Conservation (phyloP, 2,329 filamentous ascomycete species). For the Colletotrichum plurivorum region DNA sequence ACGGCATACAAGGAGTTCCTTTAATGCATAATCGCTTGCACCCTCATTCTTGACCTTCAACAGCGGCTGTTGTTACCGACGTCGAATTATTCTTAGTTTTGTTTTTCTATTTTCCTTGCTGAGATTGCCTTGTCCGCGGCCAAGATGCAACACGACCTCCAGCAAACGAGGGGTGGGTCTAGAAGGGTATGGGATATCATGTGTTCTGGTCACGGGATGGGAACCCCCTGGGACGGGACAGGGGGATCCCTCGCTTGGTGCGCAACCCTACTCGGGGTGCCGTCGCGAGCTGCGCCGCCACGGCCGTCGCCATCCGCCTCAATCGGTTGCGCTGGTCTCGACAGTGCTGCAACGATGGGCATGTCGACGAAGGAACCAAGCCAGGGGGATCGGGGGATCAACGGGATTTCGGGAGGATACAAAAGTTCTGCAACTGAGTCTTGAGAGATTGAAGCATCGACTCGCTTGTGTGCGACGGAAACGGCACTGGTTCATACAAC, state of each 20-base stretch:
- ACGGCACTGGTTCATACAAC: conserved; percentile 22
- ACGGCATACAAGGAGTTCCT: conserved; percentile 40
- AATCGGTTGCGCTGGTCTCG: conserved; percentile 16
- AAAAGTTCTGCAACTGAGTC: conserved; percentile 39
- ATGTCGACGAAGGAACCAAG: background rate
- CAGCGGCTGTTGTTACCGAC: conserved; percentile 24
- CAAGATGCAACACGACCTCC: conserved; percentile 32
- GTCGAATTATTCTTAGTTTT: conserved; percentile 18
- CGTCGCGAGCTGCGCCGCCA: background rate
- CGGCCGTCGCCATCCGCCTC: background rate
- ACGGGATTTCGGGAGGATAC: conserved; percentile 3
- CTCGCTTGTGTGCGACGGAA: conserved; percentile 27
- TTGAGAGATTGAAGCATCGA: conserved; percentile 40
- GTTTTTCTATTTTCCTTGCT: conserved; percentile 9
- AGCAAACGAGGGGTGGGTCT: conserved; percentile 41
- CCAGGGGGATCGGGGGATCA: background rate
- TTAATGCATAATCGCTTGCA: conserved; percentile 43
- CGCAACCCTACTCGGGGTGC: background rate
- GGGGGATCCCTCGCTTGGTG: conserved; percentile 4
- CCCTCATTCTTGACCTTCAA: conserved; percentile 30
- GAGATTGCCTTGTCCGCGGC: conserved; percentile 17
- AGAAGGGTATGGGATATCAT: conserved; percentile 18
- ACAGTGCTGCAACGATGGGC: conserved; percentile 11
- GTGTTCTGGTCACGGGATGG: conserved; percentile 22
- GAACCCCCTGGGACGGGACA: background rate